Evolutionary conservation across 2,329 filamentous ascomycete species (phyloP), one percentile per base, ranked within the genome.

Genomic region (Leptographium procerum): DNA sequence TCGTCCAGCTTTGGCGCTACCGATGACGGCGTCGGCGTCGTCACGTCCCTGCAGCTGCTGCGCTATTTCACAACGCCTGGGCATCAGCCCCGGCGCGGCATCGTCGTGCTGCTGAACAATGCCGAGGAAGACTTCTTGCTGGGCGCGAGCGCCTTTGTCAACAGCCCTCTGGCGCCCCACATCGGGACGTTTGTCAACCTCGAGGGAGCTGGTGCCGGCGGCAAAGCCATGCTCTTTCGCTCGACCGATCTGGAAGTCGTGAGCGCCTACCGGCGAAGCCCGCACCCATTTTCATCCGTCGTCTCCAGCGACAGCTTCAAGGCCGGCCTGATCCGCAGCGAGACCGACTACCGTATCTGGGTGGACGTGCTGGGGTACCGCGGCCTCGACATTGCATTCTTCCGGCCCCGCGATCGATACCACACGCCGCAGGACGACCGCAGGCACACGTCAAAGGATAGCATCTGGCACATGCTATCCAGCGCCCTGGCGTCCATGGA

Each of bases 391-490:
- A 81, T 97, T 60, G 91, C 94, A 8, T 99, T 97, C 71, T 92
- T 89, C 74, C 83, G 85, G 63, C 92, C 92, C 1, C 81, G 94
- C 56, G 82, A 90, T 24, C 79, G 89, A 59, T 99, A 99, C 67
- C 94, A 99, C 69, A 97, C 92, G 0, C 81, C 89, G 61, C 84
- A 96, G 67, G 94, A 99, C 69, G 89, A 95, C 68, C 78, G 85
- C 3, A 83, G 82, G 45, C 90, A 96, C 70, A 87, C 91, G 0
- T 87, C 84, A n/a, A 71, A 72, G 60, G 73, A 75, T 52, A 85
- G 82, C 62, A 72, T 97, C 24, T 97, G 91, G 91, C 91, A 97
- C 70, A 97, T 99, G 94, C 77, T 99, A 43, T 95, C 89, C 43
- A 86, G 86, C 16, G 84, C 91, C 7, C 73, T 96, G 28, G 82